phyloP scores from a whole-genome alignment of 306 rosid species.

The Cicer judaicum region DNA sequence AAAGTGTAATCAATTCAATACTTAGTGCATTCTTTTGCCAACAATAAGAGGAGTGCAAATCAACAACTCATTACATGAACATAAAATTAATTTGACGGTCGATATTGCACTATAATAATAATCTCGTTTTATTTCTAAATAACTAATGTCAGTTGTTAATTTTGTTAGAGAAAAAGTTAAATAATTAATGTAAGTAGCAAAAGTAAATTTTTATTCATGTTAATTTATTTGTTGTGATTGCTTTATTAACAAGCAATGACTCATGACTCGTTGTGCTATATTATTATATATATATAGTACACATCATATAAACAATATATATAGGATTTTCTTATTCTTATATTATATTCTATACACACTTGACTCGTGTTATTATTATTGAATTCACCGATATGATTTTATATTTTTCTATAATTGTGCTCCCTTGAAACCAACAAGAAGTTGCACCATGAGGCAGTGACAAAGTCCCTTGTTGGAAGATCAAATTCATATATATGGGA shows the following conservation, averaged over 20 bases:
- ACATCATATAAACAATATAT: conserved; percentile 29
- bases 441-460: conserved; percentile 44
- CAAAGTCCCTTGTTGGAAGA: conserved; percentile 43
- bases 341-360: not conserved
- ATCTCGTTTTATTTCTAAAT: no score
- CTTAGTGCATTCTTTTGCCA: conserved; percentile 40
- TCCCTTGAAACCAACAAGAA: conserved; percentile 52
- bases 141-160: no score
- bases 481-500: not conserved
- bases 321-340: conserved; percentile 4
- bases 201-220: conserved; percentile 2
- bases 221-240: not conserved
- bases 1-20: conserved; percentile 34
- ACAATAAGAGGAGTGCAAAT: conserved; percentile 16
- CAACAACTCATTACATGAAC: conserved; percentile 9
- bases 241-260: not conserved
- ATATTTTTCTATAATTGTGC: conserved; percentile 42
- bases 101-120: no score
- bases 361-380: conserved; percentile 42
- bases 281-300: not conserved
- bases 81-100: not conserved
- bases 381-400: conserved; percentile 48
- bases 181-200: not conserved
- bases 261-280: conserved; percentile 32
- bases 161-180: not conserved